These are phyloP conservation scores for Hygrocybe punicea DNA, from an alignment of 768 basidiomycete genomes.

Conservation along the genomic window DNA sequence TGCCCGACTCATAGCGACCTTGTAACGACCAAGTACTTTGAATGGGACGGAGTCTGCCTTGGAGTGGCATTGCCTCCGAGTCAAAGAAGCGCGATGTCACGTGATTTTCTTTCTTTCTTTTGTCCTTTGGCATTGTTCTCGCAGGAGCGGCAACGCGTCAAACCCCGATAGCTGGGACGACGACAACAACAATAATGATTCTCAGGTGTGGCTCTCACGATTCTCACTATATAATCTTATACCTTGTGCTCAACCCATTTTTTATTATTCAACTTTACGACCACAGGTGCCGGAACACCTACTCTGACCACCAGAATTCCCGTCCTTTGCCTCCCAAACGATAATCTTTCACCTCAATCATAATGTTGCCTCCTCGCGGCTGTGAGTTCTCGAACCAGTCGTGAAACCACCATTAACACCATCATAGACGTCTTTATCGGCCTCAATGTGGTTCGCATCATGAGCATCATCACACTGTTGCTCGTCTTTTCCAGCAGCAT, in stretches of 20 bases:
- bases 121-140: too few species aligned
- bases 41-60: too few species aligned
- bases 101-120: too few species aligned
- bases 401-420: not conserved
- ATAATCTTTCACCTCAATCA: not conserved
- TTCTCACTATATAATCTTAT: not conserved
- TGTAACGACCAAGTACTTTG: too few species aligned
- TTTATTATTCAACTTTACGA: not conserved
- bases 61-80: too few species aligned
- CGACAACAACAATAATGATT: not conserved
- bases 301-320: not conserved
- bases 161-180: too few species aligned
- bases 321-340: not conserved
- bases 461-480: constrained; percentile 76
- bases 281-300: constrained; percentile 11
- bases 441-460: constrained; percentile 71
- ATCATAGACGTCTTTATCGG: constrained; percentile 60
- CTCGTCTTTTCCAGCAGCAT: constrained; percentile 81
- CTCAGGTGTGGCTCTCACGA: not conserved
- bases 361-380: constrained; percentile 45
- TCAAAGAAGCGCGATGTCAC: too few species aligned
- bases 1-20: too few species aligned
- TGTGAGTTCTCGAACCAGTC: constrained; percentile 36
- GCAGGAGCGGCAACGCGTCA: too few species aligned
- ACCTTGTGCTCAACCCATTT: not conserved